These are phyloP conservation scores for Chlorella sp. DNA, from an alignment of 139 green algal species.

Conservation along the genomic window DNA sequence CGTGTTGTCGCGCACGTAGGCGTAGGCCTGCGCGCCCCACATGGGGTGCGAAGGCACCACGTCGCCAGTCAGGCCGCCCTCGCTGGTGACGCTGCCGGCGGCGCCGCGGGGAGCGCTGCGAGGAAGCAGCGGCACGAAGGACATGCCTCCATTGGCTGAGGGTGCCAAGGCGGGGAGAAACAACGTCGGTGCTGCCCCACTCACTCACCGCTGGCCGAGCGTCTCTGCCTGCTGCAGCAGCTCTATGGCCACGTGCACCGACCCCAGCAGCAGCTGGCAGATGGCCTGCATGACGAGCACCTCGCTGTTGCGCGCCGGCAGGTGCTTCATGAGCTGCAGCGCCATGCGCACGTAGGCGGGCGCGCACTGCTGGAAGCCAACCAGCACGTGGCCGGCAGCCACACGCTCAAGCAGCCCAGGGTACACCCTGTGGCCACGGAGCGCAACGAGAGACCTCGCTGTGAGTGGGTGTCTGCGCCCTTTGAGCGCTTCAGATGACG, in stretches of 20 bases:
- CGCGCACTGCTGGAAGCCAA: constrained; percentile 46
- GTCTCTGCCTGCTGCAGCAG: constrained; percentile 11
- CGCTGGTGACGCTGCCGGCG: background rate
- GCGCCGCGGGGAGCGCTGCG: too few relatives aligned
- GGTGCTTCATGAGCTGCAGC: constrained; percentile 6
- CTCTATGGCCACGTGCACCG: constrained; percentile 6
- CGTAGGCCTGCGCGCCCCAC: constrained; percentile 8
- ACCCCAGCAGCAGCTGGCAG: constrained; percentile 18
- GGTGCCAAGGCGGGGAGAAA: too few relatives aligned
- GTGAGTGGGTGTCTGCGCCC: background rate
- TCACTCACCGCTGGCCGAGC: too few relatives aligned
- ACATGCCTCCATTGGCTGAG: too few relatives aligned
- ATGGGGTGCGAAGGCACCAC: background rate
- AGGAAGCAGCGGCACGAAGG: too few relatives aligned
- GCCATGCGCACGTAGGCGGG: constrained; percentile 42
- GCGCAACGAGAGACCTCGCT: background rate
- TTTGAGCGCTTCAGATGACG: too few relatives aligned
- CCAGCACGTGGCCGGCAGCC: constrained; percentile 47
- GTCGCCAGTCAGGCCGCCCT: too few relatives aligned
- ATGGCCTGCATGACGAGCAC: constrained; percentile 5
- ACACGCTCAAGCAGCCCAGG: constrained; percentile 42
- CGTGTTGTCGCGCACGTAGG: constrained; percentile 32
- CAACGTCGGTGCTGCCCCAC: too few relatives aligned
- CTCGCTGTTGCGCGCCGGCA: constrained; percentile 1
- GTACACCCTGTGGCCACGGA: constrained; percentile 36